A percentile compares a stretch with the other conserved stretches of the same genome.
Evolutionary conservation across 345 rosid genomes (phyloP).

Genomic region (Dipteronia dyeriana): DNA sequence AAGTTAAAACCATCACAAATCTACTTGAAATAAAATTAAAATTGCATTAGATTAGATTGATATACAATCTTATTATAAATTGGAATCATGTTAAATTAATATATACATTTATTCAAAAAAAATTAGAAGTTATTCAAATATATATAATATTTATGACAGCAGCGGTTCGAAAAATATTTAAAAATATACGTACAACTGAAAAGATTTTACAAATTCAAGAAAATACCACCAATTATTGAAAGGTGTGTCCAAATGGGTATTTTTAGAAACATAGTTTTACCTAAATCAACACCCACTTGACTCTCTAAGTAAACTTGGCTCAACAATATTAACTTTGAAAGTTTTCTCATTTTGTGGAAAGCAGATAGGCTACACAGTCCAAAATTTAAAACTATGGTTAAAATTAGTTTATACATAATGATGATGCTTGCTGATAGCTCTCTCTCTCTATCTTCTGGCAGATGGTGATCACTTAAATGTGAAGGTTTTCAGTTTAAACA

Average conservation of each 20-base stretch:
- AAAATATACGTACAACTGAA: too few species aligned
- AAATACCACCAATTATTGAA: neutral
- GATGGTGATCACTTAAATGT: slow-evolving; percentile 3
- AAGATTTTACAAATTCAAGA: neutral
- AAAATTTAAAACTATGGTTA: neutral
- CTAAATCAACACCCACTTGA: neutral
- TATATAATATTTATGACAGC: too few species aligned
- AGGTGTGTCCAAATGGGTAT: neutral
- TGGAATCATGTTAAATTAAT: too few species aligned
- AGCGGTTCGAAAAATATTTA: too few species aligned
- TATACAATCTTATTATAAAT: too few species aligned
- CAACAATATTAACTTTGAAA: neutral
- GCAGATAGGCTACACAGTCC: neutral
- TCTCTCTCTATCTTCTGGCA: neutral
- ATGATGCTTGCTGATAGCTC: neutral
- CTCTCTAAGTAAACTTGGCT: neutral
- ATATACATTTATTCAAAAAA: too few species aligned
- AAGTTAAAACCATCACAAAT: too few species aligned
- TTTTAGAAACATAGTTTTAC: neutral
- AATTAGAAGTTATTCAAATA: too few species aligned
- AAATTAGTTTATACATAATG: neutral
- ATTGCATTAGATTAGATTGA: too few species aligned
- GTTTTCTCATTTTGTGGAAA: neutral
- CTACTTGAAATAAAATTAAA: too few species aligned
- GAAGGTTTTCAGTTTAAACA: neutral